These are phyloP conservation scores for Epichloe uncinata DNA, from an alignment of 2,329 filamentous ascomycete genomes.

Conservation along the genomic window DNA sequence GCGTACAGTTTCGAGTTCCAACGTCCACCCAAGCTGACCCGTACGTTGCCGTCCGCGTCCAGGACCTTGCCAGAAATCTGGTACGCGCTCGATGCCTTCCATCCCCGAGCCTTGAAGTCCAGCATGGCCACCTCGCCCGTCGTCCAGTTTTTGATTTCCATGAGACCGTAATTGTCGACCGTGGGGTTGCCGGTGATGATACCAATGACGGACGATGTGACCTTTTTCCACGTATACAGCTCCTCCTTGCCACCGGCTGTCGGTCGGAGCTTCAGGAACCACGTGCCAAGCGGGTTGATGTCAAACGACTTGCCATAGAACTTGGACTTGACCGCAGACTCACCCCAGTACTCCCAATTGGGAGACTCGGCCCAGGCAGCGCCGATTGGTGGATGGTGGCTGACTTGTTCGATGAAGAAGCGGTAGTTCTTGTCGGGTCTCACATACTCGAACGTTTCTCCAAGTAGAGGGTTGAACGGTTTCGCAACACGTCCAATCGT, in stretches of 20 bases:
- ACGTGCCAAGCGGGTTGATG: constrained; percentile 89
- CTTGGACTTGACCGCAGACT: constrained; percentile 89
- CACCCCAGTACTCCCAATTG: constrained; percentile 95
- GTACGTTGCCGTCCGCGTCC: constrained; percentile 63
- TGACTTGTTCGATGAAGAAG: constrained; percentile 97
- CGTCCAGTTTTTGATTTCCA: constrained; percentile 96
- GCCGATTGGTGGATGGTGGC: constrained; percentile 89
- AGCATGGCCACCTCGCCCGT: constrained; percentile 82
- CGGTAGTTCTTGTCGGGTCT: constrained; percentile 94
- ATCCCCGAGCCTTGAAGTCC: constrained; percentile 90
- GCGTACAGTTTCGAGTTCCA: constrained; percentile 99
- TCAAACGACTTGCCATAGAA: constrained; percentile 98
- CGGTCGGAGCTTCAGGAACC: constrained; percentile 82
- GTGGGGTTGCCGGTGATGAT: constrained; percentile 95
- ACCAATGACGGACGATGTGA: constrained; percentile 91
- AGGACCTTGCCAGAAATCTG: constrained; percentile 78
- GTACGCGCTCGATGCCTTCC: constrained; percentile 88
- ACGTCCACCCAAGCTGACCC: constrained; percentile 80
- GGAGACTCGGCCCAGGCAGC: constrained; percentile 86
- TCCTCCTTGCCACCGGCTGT: constrained; percentile 64
- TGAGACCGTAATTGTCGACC: constrained; percentile 91
- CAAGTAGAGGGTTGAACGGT: constrained; percentile 91
- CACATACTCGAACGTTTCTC: constrained; percentile 94
- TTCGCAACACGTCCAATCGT: constrained; percentile 96
- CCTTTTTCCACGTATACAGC: constrained; percentile 97